A percentile compares a stretch with the other conserved stretches of the same genome.
Conservation (phyloP, 371 early-diverging fungal genomes). For the Thermomucor indicae-seudaticae region DNA sequence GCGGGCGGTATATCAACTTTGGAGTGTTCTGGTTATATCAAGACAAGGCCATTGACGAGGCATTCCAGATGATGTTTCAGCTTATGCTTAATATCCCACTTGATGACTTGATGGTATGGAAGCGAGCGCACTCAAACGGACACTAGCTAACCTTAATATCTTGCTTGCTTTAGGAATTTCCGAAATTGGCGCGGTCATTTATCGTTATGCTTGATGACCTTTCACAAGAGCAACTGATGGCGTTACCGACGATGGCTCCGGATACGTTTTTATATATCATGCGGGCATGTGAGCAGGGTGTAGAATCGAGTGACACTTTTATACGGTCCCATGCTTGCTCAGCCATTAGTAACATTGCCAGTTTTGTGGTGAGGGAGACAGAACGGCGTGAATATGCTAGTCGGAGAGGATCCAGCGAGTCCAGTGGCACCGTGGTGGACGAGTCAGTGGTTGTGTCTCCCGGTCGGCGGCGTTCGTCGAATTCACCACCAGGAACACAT, state of each 20-base stretch:
- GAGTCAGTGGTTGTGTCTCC: constrained; percentile 2
- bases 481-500: constrained; percentile 22
- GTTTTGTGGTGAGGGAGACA: constrained; percentile 69
- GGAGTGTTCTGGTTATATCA: constrained; percentile 90
- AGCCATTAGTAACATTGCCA: constrained; percentile 66
- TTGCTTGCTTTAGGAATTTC: constrained; percentile 45
- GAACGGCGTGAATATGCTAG: constrained; percentile 22
- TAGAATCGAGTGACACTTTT: constrained; percentile 45
- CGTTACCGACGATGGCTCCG: constrained; percentile 47
- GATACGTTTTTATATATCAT: constrained; percentile 57
- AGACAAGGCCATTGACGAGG: constrained; percentile 78
- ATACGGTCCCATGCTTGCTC: constrained; percentile 69
- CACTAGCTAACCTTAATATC: neutral
- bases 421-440: too few species aligned
- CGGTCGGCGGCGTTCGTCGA: constrained; percentile 9
- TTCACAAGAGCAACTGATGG: constrained; percentile 60
- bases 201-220: constrained; percentile 64
- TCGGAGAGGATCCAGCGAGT: constrained; percentile 1
- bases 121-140: neutral
- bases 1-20: constrained; percentile 87
- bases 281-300: constrained; percentile 58
- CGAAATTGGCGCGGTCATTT: constrained; percentile 59
- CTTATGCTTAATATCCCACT: constrained; percentile 71
- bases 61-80: constrained; percentile 64
- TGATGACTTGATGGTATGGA: constrained; percentile 66